A percentile compares a stretch with the other conserved stretches of the same genome.
Conservation (phyloP, 345 rosid species). For the Pugionium cornutum region DNA sequence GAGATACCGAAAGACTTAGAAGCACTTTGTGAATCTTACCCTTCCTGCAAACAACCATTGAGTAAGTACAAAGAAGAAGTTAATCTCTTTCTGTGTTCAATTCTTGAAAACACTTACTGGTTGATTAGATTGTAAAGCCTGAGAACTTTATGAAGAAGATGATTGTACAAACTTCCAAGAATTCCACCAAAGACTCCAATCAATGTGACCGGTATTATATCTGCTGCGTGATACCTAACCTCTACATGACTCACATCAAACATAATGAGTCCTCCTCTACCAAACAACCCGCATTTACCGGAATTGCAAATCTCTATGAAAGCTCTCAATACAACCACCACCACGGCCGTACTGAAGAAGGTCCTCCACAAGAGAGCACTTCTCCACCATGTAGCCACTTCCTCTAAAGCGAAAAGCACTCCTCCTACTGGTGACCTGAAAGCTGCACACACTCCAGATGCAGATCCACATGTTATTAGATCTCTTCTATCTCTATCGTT, state of each 20-base stretch:
- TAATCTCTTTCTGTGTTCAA: neutral
- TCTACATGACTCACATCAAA: conserved; percentile 77
- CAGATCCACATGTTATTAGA: conserved; percentile 80
- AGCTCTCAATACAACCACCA: conserved; percentile 76
- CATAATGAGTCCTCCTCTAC: conserved; percentile 86
- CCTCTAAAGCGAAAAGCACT: conserved; percentile 82
- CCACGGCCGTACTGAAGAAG: conserved; percentile 90
- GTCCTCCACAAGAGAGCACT: conserved; percentile 93
- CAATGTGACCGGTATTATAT: conserved; percentile 61
- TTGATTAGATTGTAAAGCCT: conserved; percentile 79
- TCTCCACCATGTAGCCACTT: conserved; percentile 99
- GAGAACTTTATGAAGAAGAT: conserved; percentile 77
- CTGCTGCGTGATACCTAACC: conserved; percentile 59
- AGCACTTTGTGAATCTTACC: conserved; percentile 80
- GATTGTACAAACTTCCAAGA: conserved; percentile 84
- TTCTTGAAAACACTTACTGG: conserved; percentile 51
- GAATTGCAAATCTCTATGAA: conserved; percentile 80
- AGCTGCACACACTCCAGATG: conserved; percentile 95
- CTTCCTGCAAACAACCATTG: conserved; percentile 52
- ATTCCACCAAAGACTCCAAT: conserved; percentile 86
- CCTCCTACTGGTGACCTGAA: conserved; percentile 97
- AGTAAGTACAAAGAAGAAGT: conserved; percentile 5
- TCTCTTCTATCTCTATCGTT: conserved; percentile 93
- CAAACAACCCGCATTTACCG: conserved; percentile 85
- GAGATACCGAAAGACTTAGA: conserved; percentile 62